phyloP scores from a whole-genome alignment of 371 early-diverging fungal genomes.

The Synchytrium microbalum region DNA sequence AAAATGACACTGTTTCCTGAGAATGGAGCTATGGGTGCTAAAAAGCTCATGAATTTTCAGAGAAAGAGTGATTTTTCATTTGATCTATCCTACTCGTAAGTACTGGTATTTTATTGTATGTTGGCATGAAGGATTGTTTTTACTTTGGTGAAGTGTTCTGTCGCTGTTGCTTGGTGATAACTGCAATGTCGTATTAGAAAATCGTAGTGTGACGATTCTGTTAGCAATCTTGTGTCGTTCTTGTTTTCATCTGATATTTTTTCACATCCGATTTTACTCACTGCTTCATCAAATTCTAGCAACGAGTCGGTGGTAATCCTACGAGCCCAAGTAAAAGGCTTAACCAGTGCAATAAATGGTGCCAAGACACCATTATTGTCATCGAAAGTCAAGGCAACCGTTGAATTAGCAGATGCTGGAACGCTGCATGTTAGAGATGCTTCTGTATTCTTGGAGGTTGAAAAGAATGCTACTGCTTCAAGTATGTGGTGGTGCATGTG shows the following conservation, averaged over 20 bases:
- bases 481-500: conserved; percentile 6
- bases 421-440: conserved; percentile 36
- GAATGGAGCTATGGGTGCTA: conserved; percentile 59
- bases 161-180: not conserved
- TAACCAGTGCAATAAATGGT: conserved; percentile 59
- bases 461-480: conserved; percentile 31
- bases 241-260: no score
- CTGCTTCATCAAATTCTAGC: no score
- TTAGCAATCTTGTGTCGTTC: no score
- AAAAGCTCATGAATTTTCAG: conserved; percentile 78
- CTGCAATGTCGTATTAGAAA: no score
- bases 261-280: no score
- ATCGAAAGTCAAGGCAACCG: conserved; percentile 75
- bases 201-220: no score
- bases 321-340: conserved; percentile 58
- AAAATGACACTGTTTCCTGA: conserved; percentile 54
- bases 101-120: not conserved
- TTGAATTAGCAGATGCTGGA: conserved; percentile 58
- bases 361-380: conserved; percentile 41
- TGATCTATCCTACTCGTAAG: conserved; percentile 51
- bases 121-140: not conserved
- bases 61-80: conserved; percentile 72
- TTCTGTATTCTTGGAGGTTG: conserved; percentile 36
- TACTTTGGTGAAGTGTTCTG: conserved; percentile 1
- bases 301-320: conserved; percentile 39